Evolutionary conservation across 2,329 filamentous ascomycete genomes (phyloP).

Genomic region (Xylariales sp.): DNA sequence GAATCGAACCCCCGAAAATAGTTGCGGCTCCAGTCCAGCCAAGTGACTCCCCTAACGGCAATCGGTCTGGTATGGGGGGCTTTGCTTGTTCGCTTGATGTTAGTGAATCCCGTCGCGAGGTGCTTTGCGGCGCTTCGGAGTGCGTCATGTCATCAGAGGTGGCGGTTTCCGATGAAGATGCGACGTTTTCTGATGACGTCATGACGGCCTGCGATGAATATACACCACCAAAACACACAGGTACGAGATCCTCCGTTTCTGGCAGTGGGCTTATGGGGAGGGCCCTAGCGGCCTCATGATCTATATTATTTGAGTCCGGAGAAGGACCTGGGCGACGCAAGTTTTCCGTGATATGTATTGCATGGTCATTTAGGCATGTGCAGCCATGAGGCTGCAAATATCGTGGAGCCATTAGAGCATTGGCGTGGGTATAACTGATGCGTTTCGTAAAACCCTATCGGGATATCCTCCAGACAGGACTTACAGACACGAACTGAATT

Average conservation of each 20-base stretch:
- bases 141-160: background rate
- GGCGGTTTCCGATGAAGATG: background rate
- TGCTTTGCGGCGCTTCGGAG: background rate
- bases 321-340: background rate
- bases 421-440: background rate
- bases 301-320: background rate
- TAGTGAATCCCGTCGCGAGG: background rate
- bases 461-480: background rate
- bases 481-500: background rate
- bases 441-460: background rate
- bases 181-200: too few species aligned
- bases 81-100: background rate
- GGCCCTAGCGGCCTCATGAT: background rate
- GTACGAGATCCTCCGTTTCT: background rate
- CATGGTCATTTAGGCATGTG: background rate
- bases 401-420: background rate
- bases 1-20: constrained; percentile 5
- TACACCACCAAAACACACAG: too few species aligned
- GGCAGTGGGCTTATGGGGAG: background rate
- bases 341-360: background rate
- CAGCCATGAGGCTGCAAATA: background rate
- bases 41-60: constrained; percentile 16
- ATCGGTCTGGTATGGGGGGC: background rate
- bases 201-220: background rate
- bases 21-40: background rate